Percentiles rank a stretch among this genome's conserved stretches.
These are phyloP conservation scores for Jamesozyma piceae DNA, from an alignment of 805 yeast species.

Conservation along the genomic window DNA sequence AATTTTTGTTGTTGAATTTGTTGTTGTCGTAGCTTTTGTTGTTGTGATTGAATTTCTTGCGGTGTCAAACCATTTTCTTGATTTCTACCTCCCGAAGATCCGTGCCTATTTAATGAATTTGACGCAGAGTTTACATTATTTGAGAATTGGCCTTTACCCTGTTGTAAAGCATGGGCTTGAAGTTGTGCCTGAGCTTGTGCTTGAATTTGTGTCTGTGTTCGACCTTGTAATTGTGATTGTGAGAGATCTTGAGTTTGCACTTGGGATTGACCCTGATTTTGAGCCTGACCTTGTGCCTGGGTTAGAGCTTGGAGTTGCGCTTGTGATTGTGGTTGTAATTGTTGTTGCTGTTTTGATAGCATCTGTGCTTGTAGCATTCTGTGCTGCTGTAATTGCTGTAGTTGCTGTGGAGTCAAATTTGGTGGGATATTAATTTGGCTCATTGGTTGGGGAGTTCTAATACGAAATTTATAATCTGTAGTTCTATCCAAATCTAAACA, in stretches of 20 bases:
- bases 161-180: too few relatives aligned
- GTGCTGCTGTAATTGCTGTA: slow-evolving; percentile 21
- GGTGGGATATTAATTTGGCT: slow-evolving; percentile 16
- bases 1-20: slow-evolving; percentile 29
- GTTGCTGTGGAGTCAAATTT: slow-evolving; percentile 20
- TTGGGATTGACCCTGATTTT: slow-evolving; percentile 1
- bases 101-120: not conserved
- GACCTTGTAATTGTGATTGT: slow-evolving; percentile 8
- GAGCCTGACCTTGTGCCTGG: slow-evolving; percentile 11
- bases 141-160: not conserved
- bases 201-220: too few relatives aligned
- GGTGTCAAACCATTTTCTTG: slow-evolving; percentile 26
- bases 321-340: slow-evolving; percentile 8
- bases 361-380: slow-evolving; percentile 16
- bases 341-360: slow-evolving; percentile 10
- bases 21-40: slow-evolving; percentile 28
- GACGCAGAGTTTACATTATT: not conserved
- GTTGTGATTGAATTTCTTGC: slow-evolving; percentile 28
- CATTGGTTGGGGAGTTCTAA: slow-evolving; percentile 39
- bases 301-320: slow-evolving; percentile 8
- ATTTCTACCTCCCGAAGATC: not conserved
- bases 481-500: slow-evolving; percentile 67
- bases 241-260: not conserved
- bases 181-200: not conserved
- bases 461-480: slow-evolving; percentile 49